Evolutionary conservation across 139 green algal genomes (phyloP).

Genomic region (Micractinium sp.): DNA sequence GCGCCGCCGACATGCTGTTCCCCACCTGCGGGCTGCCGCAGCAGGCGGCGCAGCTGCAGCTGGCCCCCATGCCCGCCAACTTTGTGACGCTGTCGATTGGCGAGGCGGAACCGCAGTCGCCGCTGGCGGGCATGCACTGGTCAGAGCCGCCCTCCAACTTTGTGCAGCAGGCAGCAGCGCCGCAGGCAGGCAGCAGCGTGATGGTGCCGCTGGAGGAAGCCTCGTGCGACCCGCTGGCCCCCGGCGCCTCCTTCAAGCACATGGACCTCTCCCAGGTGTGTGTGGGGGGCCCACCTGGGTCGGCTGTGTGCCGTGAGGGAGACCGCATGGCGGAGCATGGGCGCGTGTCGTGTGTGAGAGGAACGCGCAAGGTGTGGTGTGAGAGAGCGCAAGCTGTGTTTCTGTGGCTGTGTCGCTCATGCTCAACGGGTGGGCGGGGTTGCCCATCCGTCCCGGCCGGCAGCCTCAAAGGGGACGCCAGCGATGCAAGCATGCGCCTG

Average conservation of each 20-base stretch:
- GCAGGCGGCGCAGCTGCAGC: background rate
- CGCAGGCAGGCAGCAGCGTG: background rate
- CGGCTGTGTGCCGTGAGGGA: too few relatives aligned
- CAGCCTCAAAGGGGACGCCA: too few relatives aligned
- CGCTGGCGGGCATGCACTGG: constrained; percentile 20
- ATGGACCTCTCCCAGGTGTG: constrained; percentile 11
- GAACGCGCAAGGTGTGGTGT: background rate
- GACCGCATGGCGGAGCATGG: too few relatives aligned
- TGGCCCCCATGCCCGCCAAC: background rate
- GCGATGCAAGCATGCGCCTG: too few relatives aligned
- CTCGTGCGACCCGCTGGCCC: background rate
- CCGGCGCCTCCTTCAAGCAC: constrained; percentile 3
- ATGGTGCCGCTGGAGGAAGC: background rate
- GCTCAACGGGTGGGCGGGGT: too few relatives aligned
- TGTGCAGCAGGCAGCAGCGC: background rate
- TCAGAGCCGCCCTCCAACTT: background rate
- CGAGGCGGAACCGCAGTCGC: constrained; percentile 1
- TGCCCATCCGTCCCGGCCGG: too few relatives aligned
- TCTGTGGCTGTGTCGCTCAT: too few relatives aligned
- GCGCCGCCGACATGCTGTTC: background rate
- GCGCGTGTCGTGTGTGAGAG: too few relatives aligned
- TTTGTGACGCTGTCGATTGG: background rate
- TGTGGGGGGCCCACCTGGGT: too few relatives aligned
- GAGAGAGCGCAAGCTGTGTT: background rate
- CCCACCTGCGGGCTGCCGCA: background rate